Percentiles rank a stretch among this genome's conserved stretches.
phyloP scores from a whole-genome alignment of 2,329 filamentous ascomycete species.

The Acrodontium crateriforme region DNA sequence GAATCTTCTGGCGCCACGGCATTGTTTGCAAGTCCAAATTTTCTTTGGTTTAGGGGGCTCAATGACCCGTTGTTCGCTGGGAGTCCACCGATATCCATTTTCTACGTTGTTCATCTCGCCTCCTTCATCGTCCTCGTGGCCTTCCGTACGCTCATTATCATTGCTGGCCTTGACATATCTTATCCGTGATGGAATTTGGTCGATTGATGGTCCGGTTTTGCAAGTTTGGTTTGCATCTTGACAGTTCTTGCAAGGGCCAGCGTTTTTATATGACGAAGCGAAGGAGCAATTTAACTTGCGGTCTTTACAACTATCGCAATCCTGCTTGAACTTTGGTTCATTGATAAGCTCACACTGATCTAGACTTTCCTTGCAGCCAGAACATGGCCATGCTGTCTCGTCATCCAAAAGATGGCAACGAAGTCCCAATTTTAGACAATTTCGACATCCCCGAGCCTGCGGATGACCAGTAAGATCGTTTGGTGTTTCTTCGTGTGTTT shows the following conservation, averaged over 20 bases:
- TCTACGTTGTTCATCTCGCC: no score
- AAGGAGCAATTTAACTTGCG: conserved; percentile 23
- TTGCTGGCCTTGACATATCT: no score
- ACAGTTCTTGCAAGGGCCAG: conserved; percentile 23
- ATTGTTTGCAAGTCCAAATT: conserved; percentile 5
- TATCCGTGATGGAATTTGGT: no score
- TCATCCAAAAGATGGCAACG: conserved; percentile 24
- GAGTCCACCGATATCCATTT: no score
- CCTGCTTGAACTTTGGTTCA: conserved; percentile 19
- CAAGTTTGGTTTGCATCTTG: no score
- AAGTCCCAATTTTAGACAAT: conserved; percentile 16
- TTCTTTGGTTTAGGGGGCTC: background rate
- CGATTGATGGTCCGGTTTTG: no score
- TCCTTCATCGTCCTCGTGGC: no score
- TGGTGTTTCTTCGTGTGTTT: conserved; percentile 1
- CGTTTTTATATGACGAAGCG: conserved; percentile 12
- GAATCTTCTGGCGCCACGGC: conserved; percentile 2
- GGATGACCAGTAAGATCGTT: conserved; percentile 13
- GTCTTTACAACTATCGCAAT: conserved; percentile 23
- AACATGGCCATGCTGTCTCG: conserved; percentile 24
- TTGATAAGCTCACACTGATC: conserved; percentile 24
- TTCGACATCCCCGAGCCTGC: conserved; percentile 17
- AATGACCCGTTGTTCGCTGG: no score
- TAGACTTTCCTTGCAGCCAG: conserved; percentile 18
- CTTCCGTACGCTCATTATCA: no score